A percentile compares a stretch with the other conserved stretches of the same genome.
phyloP scores from a whole-genome alignment of 345 rosid species.

The Brassica nigra region DNA sequence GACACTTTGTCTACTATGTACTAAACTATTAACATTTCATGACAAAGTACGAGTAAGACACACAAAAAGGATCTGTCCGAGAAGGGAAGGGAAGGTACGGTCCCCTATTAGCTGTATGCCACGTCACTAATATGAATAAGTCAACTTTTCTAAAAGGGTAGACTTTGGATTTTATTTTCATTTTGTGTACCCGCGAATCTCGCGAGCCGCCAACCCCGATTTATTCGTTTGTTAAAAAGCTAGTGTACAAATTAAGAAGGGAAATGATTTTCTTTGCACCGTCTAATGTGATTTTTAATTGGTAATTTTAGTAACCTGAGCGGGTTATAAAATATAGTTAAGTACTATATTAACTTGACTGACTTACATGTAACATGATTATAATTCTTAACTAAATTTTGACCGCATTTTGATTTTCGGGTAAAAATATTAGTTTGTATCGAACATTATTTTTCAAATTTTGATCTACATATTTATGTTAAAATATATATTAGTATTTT shows the following conservation, averaged over 20 bases:
- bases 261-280: background rate
- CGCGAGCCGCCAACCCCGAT: conserved; percentile 10
- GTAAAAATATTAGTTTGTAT: no score
- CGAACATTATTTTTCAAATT: no score
- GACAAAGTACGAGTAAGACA: conserved; percentile 10
- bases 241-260: background rate
- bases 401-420: no score
- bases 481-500: no score
- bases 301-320: background rate
- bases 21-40: background rate
- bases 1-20: background rate
- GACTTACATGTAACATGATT: background rate
- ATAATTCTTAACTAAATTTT: background rate
- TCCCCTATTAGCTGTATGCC: conserved; percentile 26
- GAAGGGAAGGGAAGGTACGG: conserved; percentile 31
- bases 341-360: background rate
- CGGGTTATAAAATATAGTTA: background rate
- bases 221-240: background rate
- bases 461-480: no score
- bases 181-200: conserved; percentile 25
- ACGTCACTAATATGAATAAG: conserved; percentile 22
- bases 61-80: conserved; percentile 10
- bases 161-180: conserved; percentile 5
- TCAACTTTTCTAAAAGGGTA: conserved; percentile 14
- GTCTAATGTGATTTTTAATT: background rate